phyloP scores from a whole-genome alignment of 805 yeast species.

The Teunomyces panamensis region DNA sequence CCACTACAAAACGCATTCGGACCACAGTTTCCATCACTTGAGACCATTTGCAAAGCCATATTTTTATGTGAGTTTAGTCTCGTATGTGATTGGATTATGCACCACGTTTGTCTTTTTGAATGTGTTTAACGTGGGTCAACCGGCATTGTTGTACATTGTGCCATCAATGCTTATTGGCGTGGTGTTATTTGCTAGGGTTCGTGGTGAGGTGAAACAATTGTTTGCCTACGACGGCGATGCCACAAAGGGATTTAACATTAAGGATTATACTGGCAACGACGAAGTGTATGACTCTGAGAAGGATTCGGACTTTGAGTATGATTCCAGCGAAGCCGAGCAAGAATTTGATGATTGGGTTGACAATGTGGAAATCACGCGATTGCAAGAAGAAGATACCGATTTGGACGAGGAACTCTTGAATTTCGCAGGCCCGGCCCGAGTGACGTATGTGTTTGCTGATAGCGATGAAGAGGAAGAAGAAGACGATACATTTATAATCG shows the following conservation, averaged over 20 bases:
- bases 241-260: slow-evolving; percentile 14
- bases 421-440: slow-evolving; percentile 2
- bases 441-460: slow-evolving; percentile 5
- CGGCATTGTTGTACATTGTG: slow-evolving; percentile 63
- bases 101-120: slow-evolving; percentile 41
- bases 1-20: slow-evolving; percentile 13
- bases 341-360: slow-evolving; percentile 20
- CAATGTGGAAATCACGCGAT: slow-evolving; percentile 13
- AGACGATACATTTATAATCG: slow-evolving; percentile 17
- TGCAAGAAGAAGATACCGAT: slow-evolving; percentile 7
- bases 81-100: slow-evolving; percentile 48
- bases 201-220: slow-evolving; percentile 40
- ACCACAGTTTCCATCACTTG: slow-evolving; percentile 36
- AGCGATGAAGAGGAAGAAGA: slow-evolving; percentile 14
- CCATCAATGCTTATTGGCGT: slow-evolving; percentile 43
- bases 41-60: slow-evolving; percentile 41
- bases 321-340: slow-evolving; percentile 11
- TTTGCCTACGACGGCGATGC: slow-evolving; percentile 29
- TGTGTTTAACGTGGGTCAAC: slow-evolving; percentile 51
- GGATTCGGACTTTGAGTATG: slow-evolving; percentile 14
- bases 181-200: slow-evolving; percentile 26
- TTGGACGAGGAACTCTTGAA: slow-evolving; percentile 12
- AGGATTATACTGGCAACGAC: slow-evolving; percentile 12
- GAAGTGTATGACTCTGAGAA: slow-evolving; percentile 4
- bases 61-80: slow-evolving; percentile 43